A percentile compares a stretch with the other conserved stretches of the same genome.
Conservation (phyloP, 2,329 filamentous ascomycete genomes). For the Stemphylium beticola region DNA sequence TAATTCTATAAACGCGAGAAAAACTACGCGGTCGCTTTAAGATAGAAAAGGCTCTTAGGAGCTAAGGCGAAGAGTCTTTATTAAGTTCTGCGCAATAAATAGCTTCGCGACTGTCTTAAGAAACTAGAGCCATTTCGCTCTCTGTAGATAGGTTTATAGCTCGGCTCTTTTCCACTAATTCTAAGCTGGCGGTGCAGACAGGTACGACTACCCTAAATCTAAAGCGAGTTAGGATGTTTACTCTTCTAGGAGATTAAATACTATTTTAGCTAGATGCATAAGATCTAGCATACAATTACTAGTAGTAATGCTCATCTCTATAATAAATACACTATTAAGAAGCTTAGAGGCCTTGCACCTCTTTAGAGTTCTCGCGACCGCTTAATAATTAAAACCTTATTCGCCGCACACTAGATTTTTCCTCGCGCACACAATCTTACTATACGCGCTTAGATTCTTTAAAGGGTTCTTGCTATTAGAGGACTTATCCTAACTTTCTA, state of each 20-base stretch:
- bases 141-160: constrained; percentile 13
- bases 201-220: constrained; percentile 3
- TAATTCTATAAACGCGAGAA: constrained; percentile 12
- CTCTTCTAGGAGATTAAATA: constrained; percentile 13
- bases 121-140: constrained; percentile 16
- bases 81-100: constrained; percentile 13
- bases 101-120: constrained; percentile 13
- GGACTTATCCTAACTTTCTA: constrained; percentile 11
- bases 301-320: constrained; percentile 1
- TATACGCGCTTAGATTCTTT: constrained; percentile 6
- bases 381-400: constrained; percentile 7
- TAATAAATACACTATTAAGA: constrained; percentile 14
- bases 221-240: background rate
- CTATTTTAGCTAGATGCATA: constrained; percentile 12
- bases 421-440: constrained; percentile 1
- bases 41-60: constrained; percentile 9
- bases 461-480: constrained; percentile 9
- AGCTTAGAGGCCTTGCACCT: constrained; percentile 10
- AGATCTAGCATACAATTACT: constrained; percentile 12
- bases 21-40: constrained; percentile 1
- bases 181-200: constrained; percentile 16
- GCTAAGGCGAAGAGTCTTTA: constrained; percentile 13
- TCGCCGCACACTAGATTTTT: constrained; percentile 10
- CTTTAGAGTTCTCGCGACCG: constrained; percentile 12
- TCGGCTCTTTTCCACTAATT: constrained; percentile 14